Evolutionary conservation across 768 basidiomycete species (phyloP), one percentile per base, ranked within the genome.

Genomic region (Steccherinum ochraceum): DNA sequence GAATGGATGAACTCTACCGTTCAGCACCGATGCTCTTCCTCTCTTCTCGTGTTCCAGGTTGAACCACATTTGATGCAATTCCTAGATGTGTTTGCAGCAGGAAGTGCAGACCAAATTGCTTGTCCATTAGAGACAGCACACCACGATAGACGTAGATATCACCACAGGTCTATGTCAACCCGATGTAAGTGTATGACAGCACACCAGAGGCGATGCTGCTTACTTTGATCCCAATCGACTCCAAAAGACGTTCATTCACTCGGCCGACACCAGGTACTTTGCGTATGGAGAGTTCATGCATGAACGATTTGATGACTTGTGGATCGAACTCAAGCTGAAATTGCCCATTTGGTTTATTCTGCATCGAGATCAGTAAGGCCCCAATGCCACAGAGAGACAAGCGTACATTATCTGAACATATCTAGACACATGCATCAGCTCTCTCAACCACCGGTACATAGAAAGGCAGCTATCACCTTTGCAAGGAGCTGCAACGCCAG

Each of bases 301-400:
- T 92, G 64, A 96, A 97, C 0, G 69, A 67, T 45, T 76, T 76
- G 57, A 97, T 85, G 5, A 75, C 69, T 24, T 79, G 61, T 2
- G 75, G 65, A 23, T 86, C 77, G 58, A 86, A 90, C 2, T 80
- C 68, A 20, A 96, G 77, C 57, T 78, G 77, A 56, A 81, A 97
- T 66, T 96, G 93, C 12, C 93, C 93, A 60, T 95, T 90, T 2
- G 93, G 94, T 68, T 97, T 97, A 66, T 97, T 95, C 84, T 89
- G 55, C 1, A 18, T 5, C 1, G 47, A 39, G 12, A 48, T 21
- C 23, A 10, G 13, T 12, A 51, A 3, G n/a, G 23, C 12, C 40
- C 3, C 27, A 20, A 18, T 12, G 35, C 30, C n/a, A 5, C 4
- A 25, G 5, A 18, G 5, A 19, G 24, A 4, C 4, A 10, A 16